These are phyloP conservation scores for Xylariaceae sp. DNA, from an alignment of 2,329 filamentous ascomycete species.

Conservation along the genomic window DNA sequence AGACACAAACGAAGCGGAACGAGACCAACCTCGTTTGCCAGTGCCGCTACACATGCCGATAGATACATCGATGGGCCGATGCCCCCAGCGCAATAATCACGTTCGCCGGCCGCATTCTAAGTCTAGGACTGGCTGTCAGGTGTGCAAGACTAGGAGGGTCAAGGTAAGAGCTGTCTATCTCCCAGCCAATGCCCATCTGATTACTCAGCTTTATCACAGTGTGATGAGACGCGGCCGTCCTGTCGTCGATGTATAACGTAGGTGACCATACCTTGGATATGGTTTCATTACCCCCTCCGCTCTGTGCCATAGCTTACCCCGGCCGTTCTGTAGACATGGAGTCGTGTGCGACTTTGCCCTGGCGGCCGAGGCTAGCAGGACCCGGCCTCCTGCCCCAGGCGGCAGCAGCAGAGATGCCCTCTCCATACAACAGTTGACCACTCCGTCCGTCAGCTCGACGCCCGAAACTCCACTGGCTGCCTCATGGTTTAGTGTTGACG, in stretches of 20 bases:
- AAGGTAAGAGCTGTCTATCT: constrained; percentile 15
- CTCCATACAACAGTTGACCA: constrained; percentile 13
- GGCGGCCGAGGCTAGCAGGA: too few relatives aligned
- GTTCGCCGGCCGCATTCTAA: constrained; percentile 24
- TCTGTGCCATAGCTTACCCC: too few relatives aligned
- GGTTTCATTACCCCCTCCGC: too few relatives aligned
- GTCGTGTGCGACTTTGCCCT: too few relatives aligned
- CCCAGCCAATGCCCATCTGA: neutral
- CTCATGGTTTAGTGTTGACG: constrained; percentile 28
- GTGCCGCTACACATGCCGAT: neutral
- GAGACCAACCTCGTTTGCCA: constrained; percentile 4
- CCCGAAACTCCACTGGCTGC: constrained; percentile 8
- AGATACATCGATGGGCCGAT: constrained; percentile 11
- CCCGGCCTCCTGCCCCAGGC: neutral
- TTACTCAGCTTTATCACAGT: constrained; percentile 11
- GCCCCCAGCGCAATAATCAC: constrained; percentile 16
- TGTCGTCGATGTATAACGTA: constrained; percentile 25
- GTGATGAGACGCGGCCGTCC: constrained; percentile 23
- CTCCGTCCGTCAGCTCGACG: constrained; percentile 12
- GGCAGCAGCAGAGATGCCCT: constrained; percentile 14
- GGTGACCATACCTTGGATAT: too few relatives aligned
- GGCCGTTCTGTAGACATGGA: too few relatives aligned
- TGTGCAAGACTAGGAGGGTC: constrained; percentile 24
- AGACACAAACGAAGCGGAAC: neutral
- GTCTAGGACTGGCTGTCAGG: constrained; percentile 23